A percentile compares a stretch with the other conserved stretches of the same genome.
phyloP scores from a whole-genome alignment of 2,329 filamentous ascomycete species.

The Fusarium sp. region DNA sequence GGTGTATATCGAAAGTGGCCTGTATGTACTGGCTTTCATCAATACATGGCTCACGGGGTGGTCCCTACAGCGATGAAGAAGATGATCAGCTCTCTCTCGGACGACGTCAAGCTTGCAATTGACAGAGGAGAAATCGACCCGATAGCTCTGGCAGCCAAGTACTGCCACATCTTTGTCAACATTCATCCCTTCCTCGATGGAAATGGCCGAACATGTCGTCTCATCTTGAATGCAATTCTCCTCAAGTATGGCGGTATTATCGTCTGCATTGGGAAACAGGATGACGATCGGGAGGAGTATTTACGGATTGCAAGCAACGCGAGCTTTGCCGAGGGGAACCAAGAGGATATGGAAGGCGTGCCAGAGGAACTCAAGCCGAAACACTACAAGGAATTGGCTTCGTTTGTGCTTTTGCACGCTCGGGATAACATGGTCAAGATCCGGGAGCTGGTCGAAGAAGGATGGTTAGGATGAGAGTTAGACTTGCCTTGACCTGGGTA shows the following conservation, averaged over 20 bases:
- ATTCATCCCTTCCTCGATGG: constrained; percentile 54
- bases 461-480: background rate
- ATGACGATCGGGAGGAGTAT: background rate
- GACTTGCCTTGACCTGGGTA: background rate
- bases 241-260: constrained; percentile 35
- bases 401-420: background rate
- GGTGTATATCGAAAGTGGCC: constrained; percentile 43
- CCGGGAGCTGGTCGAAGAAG: background rate
- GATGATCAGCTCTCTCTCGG: constrained; percentile 33
- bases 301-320: background rate
- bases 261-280: background rate
- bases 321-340: background rate
- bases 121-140: constrained; percentile 29
- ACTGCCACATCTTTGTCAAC: constrained; percentile 46
- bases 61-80: constrained; percentile 43
- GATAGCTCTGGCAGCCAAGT: constrained; percentile 42
- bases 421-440: background rate
- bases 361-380: background rate
- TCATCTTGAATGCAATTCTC: constrained; percentile 50
- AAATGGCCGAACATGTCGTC: constrained; percentile 49
- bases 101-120: constrained; percentile 33
- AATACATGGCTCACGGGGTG: background rate
- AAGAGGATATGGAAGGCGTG: background rate
- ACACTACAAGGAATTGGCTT: constrained; percentile 2
- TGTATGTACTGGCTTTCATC: constrained; percentile 18